Base-by-base conservation (phyloP, 2,329 filamentous ascomycete genomes). In the Exophiala sideris region DNA sequence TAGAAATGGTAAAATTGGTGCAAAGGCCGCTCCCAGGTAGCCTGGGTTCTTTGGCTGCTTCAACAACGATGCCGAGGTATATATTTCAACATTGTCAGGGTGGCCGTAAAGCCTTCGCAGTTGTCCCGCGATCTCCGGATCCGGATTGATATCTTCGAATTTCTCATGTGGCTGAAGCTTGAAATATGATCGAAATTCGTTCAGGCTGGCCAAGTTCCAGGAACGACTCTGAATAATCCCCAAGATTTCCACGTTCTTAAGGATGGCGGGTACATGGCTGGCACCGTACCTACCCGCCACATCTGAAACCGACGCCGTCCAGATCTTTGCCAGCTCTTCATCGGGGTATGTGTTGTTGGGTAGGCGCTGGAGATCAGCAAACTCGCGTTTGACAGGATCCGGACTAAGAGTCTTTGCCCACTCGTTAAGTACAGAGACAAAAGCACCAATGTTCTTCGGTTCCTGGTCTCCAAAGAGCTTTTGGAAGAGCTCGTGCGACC, bases 211-310 rank as follows among this genome's bases (percentile, higher is more conserved):
- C 9, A 84, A 68, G 50, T 82, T 77, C 83, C 82, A 86, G 35
- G 79, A 78, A 36, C 83, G 79, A 5, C 78, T 80, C 60, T 86
- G 83, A 14, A 77, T 73, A 47, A 86, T 86, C 7, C 82, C 83
- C 2, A 85, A 73, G 2, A 84, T 74, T 66, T 86, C 84, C n/a
- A 86, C 76, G 1, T 76, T 73, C 62, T 78, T 81, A 63, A 87
- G 77, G 1, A 79, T 75, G 38, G 75, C 75, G 3, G 83, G 83
- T 1, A 86, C 76, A 63, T 80, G 82, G 11, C 76, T 75, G 2
- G 83, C 78, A 1, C 83, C 83, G 59, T 84, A 85, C 5, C 75
- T 72, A 33, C 81, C 81, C 1, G 81, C 80, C 33, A 79, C 79
- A 52, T 85, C 81, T 18, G 85, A 79, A 65, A 85, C 82, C n/a